Conservation (phyloP, 2,329 filamentous ascomycete species). For the Botrytis sinoallii region DNA sequence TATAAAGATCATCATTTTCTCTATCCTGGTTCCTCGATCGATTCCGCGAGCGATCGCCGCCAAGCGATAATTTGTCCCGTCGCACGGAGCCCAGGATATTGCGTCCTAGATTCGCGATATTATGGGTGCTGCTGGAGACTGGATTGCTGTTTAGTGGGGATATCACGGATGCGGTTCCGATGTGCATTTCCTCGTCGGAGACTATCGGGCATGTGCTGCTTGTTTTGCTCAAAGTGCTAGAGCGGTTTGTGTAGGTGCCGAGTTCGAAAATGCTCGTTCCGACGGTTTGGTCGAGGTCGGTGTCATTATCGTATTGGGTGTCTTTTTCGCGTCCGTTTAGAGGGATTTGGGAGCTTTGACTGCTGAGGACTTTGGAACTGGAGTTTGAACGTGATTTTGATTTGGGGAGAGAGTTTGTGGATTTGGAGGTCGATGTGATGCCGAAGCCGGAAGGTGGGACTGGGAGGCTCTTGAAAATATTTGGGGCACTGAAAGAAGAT, state of each 20-base stretch:
- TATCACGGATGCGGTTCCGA: neutral
- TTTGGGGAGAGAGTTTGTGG: neutral
- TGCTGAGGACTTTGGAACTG: neutral
- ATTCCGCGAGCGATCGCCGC: neutral
- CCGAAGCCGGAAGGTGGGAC: neutral
- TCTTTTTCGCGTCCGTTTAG: neutral
- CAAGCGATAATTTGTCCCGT: neutral
- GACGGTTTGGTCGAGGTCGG: neutral
- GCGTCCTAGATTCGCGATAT: neutral
- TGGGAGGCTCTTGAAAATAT: neutral
- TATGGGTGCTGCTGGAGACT: neutral
- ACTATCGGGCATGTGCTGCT: neutral
- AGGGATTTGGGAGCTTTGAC: neutral
- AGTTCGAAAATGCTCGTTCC: conserved; percentile 5
- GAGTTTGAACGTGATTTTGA: neutral
- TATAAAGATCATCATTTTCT: neutral
- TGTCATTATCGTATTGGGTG: neutral
- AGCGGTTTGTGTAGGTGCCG: neutral
- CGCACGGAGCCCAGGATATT: neutral
- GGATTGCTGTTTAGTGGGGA: neutral
- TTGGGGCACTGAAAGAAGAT: neutral
- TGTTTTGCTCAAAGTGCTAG: neutral
- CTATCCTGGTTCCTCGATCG: neutral
- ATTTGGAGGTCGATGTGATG: neutral
- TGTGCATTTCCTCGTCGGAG: neutral